Evolutionary conservation across 805 yeast genomes (phyloP), one percentile per base, ranked within the genome.

Genomic region (Komagataella pseudopastoris): DNA sequence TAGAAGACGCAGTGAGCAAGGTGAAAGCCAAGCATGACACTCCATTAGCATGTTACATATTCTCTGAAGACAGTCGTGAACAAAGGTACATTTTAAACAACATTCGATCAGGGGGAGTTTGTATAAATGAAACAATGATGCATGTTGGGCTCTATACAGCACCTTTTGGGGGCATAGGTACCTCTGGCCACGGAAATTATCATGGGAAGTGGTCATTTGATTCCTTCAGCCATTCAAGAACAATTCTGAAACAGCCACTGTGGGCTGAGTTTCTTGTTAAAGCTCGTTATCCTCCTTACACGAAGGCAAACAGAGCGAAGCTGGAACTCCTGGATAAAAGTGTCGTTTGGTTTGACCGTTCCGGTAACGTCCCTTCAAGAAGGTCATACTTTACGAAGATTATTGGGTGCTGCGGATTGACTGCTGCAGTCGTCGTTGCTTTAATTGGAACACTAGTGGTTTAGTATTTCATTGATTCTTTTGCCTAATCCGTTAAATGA

Each of bases 131-230:
- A 56, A 74, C 81, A 0, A 50, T 88, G 49, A 54, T 86, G 59
- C 95, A 88, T 55, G 88, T 78, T 46, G 90, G 80, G 1, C 72
- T 85, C 51, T 53, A 72, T 6, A 72, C 74, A 49, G 78, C 87
- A 3, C 97, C 97, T 23, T 91, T 90, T 66, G 98, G 98, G 39
- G 98, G 98, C 22, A 69, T 90, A 52, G 96, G 97, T 12, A 63
- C 63, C 14, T 87, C 96, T 0, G 98, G 98, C 1, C 69, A 71
- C 53, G 97, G 97, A 8, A 68, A 75, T 39, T 89, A 88, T 66
- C 96, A 89, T 62, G 96, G 96, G 3, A 67, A 66, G 55, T 72
- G 68, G 62, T 83, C 89, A 6, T 74, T 81, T 55, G 77, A 80
- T 47, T 71, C 85, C n/a, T 90, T 90, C 61, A 76, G 88, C 1